Evolutionary conservation across 495 filamentous ascomycete genomes (phyloP).

Genomic region (Gamarada debralockiae): DNA sequence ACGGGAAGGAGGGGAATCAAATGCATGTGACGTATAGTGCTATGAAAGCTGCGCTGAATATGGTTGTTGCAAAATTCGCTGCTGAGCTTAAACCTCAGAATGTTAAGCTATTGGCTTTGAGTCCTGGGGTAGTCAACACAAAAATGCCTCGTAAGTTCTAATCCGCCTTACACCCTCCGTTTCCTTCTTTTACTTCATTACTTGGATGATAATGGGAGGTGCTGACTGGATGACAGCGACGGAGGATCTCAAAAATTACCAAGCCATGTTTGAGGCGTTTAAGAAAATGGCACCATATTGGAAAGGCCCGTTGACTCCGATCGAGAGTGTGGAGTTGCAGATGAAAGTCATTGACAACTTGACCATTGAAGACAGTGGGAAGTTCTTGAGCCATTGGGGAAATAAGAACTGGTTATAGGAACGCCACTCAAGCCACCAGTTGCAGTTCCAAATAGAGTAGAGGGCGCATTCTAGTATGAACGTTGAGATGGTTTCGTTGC

Average conservation of each 20-base stretch:
- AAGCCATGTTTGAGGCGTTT: slow-evolving; percentile 33
- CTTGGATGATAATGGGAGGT: not conserved
- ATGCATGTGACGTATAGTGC: slow-evolving; percentile 29
- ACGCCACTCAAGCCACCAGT: too few species aligned
- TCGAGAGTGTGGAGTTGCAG: slow-evolving; percentile 38
- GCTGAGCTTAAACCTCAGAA: slow-evolving; percentile 28
- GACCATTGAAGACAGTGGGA: slow-evolving; percentile 45
- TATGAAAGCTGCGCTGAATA: slow-evolving; percentile 43
- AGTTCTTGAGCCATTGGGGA: slow-evolving; percentile 51
- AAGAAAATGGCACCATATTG: slow-evolving; percentile 43
- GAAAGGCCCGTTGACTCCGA: slow-evolving; percentile 38
- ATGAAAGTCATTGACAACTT: slow-evolving; percentile 36
- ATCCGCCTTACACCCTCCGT: not conserved
- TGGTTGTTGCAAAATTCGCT: slow-evolving; percentile 38
- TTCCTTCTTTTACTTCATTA: not conserved
- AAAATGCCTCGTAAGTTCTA: slow-evolving; percentile 9
- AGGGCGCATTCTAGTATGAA: too few species aligned
- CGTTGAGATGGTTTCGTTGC: too few species aligned
- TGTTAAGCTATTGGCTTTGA: slow-evolving; percentile 31
- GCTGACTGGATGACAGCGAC: slow-evolving; percentile 29
- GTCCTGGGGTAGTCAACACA: slow-evolving; percentile 33
- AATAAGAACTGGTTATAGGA: slow-evolving; percentile 45
- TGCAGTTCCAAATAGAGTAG: too few species aligned
- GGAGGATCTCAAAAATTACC: slow-evolving; percentile 34
- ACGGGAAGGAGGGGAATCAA: slow-evolving; percentile 27